These are phyloP conservation scores for Trichomonascaceae sp. DNA, from an alignment of 1,139 yeast species.

Conservation along the genomic window DNA sequence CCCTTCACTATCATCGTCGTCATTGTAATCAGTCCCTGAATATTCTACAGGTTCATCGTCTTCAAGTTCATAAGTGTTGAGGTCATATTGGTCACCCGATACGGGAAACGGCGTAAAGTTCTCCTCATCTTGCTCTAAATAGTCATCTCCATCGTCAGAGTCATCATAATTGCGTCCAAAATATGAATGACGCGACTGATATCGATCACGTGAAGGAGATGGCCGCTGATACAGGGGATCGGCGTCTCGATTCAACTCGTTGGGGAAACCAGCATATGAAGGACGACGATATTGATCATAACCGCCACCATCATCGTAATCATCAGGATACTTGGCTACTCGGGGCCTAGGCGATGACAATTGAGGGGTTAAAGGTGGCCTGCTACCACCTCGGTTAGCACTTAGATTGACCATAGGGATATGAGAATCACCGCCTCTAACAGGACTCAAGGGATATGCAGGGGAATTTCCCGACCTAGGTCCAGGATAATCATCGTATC, in stretches of 20 bases:
- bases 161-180: constrained; percentile 10
- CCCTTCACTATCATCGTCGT: constrained; percentile 16
- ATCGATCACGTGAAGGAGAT: not conserved
- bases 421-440: not conserved
- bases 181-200: not conserved
- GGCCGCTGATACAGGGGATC: not conserved
- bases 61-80: constrained; percentile 35
- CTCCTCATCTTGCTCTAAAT: constrained; percentile 21
- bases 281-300: not conserved
- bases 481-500: not conserved
- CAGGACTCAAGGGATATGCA: not conserved
- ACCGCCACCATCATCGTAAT: not conserved
- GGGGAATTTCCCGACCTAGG: not conserved
- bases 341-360: not conserved
- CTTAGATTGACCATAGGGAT: not conserved
- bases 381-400: not conserved
- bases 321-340: not conserved
- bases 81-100: constrained; percentile 34
- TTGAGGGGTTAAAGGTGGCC: not conserved
- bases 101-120: constrained; percentile 33
- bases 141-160: constrained; percentile 22
- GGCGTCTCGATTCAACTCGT: not conserved
- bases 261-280: not conserved
- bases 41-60: constrained; percentile 18
- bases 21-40: constrained; percentile 19